Conservation (phyloP, 2,329 filamentous ascomycete genomes). For the Aspergillus brunneoviolaceus region DNA sequence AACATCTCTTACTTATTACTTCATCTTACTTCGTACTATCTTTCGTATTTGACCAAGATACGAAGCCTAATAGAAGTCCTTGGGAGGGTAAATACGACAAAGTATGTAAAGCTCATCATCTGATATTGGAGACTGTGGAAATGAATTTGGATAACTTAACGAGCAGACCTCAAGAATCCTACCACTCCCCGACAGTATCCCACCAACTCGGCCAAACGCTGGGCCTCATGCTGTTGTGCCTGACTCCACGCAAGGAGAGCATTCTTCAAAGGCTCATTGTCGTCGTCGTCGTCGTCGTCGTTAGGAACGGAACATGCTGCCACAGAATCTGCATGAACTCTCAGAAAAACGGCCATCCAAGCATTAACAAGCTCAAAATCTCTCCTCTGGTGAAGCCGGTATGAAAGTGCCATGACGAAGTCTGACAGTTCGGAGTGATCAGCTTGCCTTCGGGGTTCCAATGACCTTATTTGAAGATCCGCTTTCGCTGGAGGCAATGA, state of each 20-base stretch:
- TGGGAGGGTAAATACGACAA: neutral
- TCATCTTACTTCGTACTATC: neutral
- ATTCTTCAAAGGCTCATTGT: constrained; percentile 50
- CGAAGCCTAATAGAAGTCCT: neutral
- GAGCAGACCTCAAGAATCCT: constrained; percentile 68
- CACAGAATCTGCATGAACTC: constrained; percentile 68
- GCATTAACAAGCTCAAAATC: constrained; percentile 95
- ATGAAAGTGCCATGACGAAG: constrained; percentile 80
- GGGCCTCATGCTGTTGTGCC: constrained; percentile 69
- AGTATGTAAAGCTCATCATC: neutral
- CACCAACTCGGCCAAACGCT: constrained; percentile 71
- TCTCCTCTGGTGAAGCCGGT: constrained; percentile 63
- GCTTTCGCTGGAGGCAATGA: constrained; percentile 78
- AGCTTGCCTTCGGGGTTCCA: constrained; percentile 51
- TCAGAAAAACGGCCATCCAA: constrained; percentile 95
- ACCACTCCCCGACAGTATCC: constrained; percentile 88
- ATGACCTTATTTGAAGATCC: constrained; percentile 85
- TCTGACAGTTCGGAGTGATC: constrained; percentile 67
- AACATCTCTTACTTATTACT: neutral
- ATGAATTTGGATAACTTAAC: constrained; percentile 26
- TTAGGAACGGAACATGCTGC: constrained; percentile 46
- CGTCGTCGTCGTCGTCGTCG: constrained; percentile 39
- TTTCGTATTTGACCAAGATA: neutral
- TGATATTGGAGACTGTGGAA: neutral
- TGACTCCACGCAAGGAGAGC: constrained; percentile 68